Evolutionary conservation across 495 filamentous ascomycete species (phyloP), one percentile per base, ranked within the genome.

Genomic region (Friedmanniomyces endolithicus): DNA sequence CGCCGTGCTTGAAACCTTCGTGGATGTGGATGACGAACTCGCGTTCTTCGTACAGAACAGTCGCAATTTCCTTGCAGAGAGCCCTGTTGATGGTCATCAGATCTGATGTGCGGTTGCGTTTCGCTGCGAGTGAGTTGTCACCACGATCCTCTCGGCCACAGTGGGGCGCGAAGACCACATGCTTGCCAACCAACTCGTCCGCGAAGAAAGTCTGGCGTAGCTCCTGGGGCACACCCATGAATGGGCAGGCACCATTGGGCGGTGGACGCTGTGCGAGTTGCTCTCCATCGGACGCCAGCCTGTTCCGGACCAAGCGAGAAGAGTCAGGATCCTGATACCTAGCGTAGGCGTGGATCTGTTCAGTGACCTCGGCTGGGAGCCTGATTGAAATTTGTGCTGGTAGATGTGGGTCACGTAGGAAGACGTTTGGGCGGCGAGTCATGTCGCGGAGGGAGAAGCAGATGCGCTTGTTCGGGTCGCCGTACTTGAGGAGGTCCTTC

Each of bases 11-110:
- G 29, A 64, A n/a, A 12, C 51, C 55, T 17, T 58, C 50, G 43
- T 58, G 56, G 19, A 61, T 39, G 48, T 61, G 55, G 33, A 59
- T 31, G 48, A 35, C 14, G 56, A 64, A 64, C 6, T 34, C 0
- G 45, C 58, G 58, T 44, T 61, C 50, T 23, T 59, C 51, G 45
- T 64, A 64, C 33, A 61, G 14, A 2, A 53, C 19, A 7, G 37
- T 19, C 1, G 50, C n/a, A 29, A 60, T 50, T 29, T 60, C 57
- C 11, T 11, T 6, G 7, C 20, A 31, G 19, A 61, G 51, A 24
- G 34, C 22, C 39, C 31, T 58, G 51, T 56, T 44, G 34, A 64
- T n/a, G 2, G 40, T 44, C 50, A 64, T 61, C 9, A 64, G 48
- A 19, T 52, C 25, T 7, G 52, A 33, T 14, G 49, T 31, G 35